Base-by-base conservation (phyloP, 345 rosid genomes). In the Acer yangbiense region DNA sequence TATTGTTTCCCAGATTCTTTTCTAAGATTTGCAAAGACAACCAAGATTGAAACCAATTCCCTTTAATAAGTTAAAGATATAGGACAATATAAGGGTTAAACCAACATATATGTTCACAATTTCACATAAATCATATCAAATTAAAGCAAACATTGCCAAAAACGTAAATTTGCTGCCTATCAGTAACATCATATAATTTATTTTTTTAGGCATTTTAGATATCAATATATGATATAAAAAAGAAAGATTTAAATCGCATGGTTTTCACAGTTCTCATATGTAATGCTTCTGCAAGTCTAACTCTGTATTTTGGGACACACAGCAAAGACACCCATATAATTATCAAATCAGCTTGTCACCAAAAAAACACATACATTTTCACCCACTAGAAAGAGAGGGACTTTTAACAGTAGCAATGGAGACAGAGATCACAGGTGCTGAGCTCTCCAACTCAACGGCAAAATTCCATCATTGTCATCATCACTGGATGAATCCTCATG, bases 361-460 rank as follows among this genome's bases (percentile, higher is more conserved):
- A 27, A 12, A 4, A 63, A 21, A 3, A 32, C 39, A 58, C 32
- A 68, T 32, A 68, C 3, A 69, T 25, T 27, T 10, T 13, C 58
- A 50, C 61, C 10, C 21, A 46, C 21, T 20, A 64, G 50, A 39
- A 46, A 54, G 12, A 16, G 74, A 65, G 69, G 41, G 70, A 69
- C 23, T 5, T n/a, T 3, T 71, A 66, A 70, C 54, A 1, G 60
- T 18, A 66, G 58, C 23, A 61, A 18, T 39, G 12, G 78, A 48
- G 2, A n/a, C 16, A 71, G 10, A 67, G 57, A 60, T 89, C 88
- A 95, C 48, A 93, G 86, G 79, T 95, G 99, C 76, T 94, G 98
- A 80, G 98, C 98, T 82, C 97, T 89, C 98, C 97, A 96, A 85
- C n/a, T 94, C 99, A 64, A 96, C 93, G 13, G 94, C 85, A 44